These are phyloP conservation scores for Chlorella sp. DNA, from an alignment of 139 green algal genomes.

Conservation along the genomic window DNA sequence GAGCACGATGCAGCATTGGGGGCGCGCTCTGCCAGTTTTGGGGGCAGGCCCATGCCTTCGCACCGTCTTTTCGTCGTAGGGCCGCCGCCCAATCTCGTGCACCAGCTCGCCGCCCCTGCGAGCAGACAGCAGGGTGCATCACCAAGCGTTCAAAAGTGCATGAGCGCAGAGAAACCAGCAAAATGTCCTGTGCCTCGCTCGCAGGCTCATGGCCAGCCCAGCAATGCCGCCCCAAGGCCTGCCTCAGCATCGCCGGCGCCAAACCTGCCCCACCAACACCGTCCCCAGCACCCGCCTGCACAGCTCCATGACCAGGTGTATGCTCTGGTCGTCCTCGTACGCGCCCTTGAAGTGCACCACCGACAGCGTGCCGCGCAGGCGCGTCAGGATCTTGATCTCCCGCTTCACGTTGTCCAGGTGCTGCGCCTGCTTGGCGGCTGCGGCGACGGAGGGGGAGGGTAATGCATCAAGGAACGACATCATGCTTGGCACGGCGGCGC, in stretches of 20 bases:
- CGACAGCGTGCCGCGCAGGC: constrained; percentile 76
- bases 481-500: no score
- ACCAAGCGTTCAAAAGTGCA: background rate
- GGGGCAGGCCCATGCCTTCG: no score
- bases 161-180: background rate
- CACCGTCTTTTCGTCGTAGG: constrained; percentile 73
- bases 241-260: no score
- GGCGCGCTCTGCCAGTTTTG: no score
- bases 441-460: background rate
- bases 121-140: background rate
- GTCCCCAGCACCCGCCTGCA: constrained; percentile 51
- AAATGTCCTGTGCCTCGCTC: background rate
- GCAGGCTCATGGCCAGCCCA: background rate
- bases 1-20: no score
- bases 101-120: constrained; percentile 80
- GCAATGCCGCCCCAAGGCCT: background rate
- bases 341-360: constrained; percentile 76
- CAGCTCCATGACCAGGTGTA: constrained; percentile 91
- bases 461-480: no score
- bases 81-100: constrained; percentile 65
- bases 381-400: constrained; percentile 70
- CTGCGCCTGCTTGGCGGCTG: constrained; percentile 61
- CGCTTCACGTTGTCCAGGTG: constrained; percentile 83
- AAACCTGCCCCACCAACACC: background rate
- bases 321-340: constrained; percentile 73